Evolutionary conservation across 1,139 yeast genomes (phyloP), one percentile per base, ranked within the genome.

Genomic region (Scheffersomyces lignicola): DNA sequence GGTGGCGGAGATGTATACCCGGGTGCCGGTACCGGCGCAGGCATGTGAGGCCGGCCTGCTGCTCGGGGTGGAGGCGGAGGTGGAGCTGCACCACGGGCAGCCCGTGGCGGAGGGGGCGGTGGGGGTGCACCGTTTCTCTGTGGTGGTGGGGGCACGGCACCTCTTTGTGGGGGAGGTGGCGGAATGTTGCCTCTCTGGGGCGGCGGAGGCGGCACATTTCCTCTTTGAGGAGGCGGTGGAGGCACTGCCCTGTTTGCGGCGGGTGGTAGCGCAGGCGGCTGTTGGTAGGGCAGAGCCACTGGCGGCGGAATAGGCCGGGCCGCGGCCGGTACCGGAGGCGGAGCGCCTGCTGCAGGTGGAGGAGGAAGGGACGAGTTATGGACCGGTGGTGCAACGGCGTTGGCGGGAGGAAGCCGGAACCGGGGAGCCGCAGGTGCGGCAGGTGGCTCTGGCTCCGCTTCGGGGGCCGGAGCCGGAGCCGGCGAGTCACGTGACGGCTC

Each of bases 1-100:
- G 54, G 56, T 18, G 57, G 57, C 40, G 17, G 52, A 16, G 17
- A 18, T 3, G 18, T 12, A 15, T 18, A 21, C 13, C 20, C 50
- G 7, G 58, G 59, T 4, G 52, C 50, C 5, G 54, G 42, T 11
- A 40, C 40, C n/a, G 29, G 31, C 24, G 33, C 36, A 18, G 34
- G 34, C 6, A 25, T 20, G 44, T 42, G 20, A 42, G 45, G 18
- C 40, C 39, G 16, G 42, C 64, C 55, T 35, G 31, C 48, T 15
- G 52, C 48, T 32, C 60, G 45, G 20, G 65, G 58, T 16, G 69
- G 70, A 10, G 68, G 69, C 3, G 68, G 63, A 24, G 60, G 54
- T 6, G 58, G 57, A 7, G 53, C 41, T 14, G 43, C 44, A 9
- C 48, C 50, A 24, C 37, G 40, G 18, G 26, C 15, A 24, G 34